phyloP scores from a whole-genome alignment of 2,329 filamentous ascomycete genomes.

The Immersiporthe knoxdaviesiana region DNA sequence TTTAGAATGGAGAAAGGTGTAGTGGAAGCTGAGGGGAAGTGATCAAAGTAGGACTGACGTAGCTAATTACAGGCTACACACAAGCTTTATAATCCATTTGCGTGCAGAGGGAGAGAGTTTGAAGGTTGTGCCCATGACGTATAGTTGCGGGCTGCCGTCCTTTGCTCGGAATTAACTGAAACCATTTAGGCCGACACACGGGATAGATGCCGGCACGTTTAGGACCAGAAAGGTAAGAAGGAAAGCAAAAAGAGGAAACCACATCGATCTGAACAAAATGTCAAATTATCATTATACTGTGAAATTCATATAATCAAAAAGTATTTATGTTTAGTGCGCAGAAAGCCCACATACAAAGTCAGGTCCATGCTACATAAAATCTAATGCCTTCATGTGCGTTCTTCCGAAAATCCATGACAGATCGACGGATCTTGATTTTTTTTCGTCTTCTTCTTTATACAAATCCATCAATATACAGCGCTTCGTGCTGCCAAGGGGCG shows the following conservation, averaged over 20 bases:
- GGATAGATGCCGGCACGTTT: too few species aligned
- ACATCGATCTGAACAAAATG: neutral
- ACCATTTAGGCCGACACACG: neutral
- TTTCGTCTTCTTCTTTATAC: too few species aligned
- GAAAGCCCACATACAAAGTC: neutral
- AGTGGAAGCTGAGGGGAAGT: neutral
- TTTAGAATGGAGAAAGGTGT: neutral
- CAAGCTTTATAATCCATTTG: neutral
- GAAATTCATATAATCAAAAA: neutral
- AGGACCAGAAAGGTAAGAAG: too few species aligned
- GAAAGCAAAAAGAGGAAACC: too few species aligned
- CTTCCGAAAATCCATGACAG: neutral
- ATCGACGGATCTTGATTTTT: neutral
- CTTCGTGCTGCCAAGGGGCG: constrained; percentile 12
- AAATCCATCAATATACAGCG: constrained; percentile 17
- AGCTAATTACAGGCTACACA: too few species aligned
- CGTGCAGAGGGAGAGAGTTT: neutral
- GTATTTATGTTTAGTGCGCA: neutral
- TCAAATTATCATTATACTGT: neutral
- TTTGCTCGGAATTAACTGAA: neutral
- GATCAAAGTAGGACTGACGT: neutral
- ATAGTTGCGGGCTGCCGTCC: neutral
- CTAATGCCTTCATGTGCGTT: neutral
- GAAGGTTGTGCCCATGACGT: neutral
- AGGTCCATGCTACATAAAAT: neutral